Evolutionary conservation across 345 rosid genomes (phyloP).

Genomic region (Lenwebbia sp.): DNA sequence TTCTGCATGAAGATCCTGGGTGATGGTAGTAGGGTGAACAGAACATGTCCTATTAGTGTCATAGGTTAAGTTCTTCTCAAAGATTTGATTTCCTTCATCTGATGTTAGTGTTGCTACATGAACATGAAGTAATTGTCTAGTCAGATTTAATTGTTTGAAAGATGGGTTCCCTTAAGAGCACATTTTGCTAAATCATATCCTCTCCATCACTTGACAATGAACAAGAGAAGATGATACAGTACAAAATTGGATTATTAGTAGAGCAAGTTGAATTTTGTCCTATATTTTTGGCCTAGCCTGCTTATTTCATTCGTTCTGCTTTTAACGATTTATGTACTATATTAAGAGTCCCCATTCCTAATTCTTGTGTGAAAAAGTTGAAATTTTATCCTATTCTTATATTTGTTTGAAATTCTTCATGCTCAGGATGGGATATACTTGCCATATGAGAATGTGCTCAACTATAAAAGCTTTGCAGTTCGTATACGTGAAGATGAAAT

Average conservation of each 20-base stretch:
- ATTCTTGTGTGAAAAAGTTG: neutral
- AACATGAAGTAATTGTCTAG: neutral
- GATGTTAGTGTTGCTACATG: neutral
- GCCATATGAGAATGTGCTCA: constrained; percentile 89
- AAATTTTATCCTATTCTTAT: neutral
- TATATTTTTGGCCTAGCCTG: neutral
- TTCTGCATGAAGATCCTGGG: neutral
- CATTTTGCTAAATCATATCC: neutral
- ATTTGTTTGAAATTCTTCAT: constrained; percentile 11
- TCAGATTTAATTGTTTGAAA: neutral
- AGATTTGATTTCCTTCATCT: neutral
- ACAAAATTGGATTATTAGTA: neutral
- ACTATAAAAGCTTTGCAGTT: constrained; percentile 90
- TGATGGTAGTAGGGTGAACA: neutral
- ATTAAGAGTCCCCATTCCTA: neutral
- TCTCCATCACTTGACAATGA: neutral
- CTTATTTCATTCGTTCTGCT: neutral
- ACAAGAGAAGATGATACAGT: neutral
- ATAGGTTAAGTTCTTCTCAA: neutral
- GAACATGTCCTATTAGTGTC: neutral
- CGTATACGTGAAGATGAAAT: constrained; percentile 78
- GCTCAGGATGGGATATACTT: constrained; percentile 85
- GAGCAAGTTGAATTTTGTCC: neutral
- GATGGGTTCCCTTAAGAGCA: neutral
- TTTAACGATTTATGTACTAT: neutral